Percentiles rank a stretch among this genome's conserved stretches.
Conservation (phyloP, 352 stramenopile genomes). For the Pythium rishiriense region DNA sequence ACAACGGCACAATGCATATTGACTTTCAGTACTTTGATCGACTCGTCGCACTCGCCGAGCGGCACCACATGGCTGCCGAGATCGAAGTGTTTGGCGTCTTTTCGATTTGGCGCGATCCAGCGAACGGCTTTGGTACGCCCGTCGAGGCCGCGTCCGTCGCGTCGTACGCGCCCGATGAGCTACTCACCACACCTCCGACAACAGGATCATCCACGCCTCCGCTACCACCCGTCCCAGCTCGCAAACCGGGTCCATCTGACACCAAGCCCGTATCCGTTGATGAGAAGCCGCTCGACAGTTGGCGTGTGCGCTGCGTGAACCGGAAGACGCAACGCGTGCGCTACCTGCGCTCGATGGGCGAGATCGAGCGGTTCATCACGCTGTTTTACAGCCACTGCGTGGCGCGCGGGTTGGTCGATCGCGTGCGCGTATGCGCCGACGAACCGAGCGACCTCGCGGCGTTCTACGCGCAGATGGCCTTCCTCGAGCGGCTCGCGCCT, state of each 20-base stretch:
- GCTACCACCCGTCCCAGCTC: background rate
- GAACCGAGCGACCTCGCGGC: conserved; percentile 54
- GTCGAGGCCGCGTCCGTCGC: conserved; percentile 34
- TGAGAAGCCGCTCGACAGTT: conserved; percentile 43
- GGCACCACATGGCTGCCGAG: conserved; percentile 57
- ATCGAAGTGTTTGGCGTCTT: conserved; percentile 78
- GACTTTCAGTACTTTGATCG: conserved; percentile 75
- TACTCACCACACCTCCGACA: background rate
- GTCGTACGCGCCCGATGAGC: background rate
- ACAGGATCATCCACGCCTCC: background rate
- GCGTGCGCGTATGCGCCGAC: conserved; percentile 70
- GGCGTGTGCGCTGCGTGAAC: conserved; percentile 68
- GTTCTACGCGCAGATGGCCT: conserved; percentile 69
- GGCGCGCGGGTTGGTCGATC: conserved; percentile 50
- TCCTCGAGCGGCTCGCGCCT: conserved; percentile 59
- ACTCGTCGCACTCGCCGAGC: conserved; percentile 49
- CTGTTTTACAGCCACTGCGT: conserved; percentile 74
- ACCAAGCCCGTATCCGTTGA: background rate
- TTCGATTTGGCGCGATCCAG: conserved; percentile 62
- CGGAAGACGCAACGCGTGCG: conserved; percentile 56
- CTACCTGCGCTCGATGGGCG: conserved; percentile 51
- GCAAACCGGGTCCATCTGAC: background rate
- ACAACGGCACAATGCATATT: conserved; percentile 33
- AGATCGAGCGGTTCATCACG: conserved; percentile 64
- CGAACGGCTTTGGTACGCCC: conserved; percentile 57